phyloP scores from a whole-genome alignment of 371 early-diverging fungal genomes.

The Haplosporangium sp. region DNA sequence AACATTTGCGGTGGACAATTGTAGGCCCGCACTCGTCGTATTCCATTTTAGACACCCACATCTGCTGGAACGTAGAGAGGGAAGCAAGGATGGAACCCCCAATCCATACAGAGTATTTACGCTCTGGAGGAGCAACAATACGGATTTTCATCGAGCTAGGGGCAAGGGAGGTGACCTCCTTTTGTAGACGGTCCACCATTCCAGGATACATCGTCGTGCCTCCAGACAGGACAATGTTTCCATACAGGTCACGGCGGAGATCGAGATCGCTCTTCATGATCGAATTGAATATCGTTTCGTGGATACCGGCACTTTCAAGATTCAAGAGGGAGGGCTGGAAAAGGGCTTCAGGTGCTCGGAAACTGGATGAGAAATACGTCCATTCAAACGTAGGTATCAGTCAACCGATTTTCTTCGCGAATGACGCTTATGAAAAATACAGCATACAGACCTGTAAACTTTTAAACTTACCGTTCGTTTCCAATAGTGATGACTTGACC shows the following conservation, averaged over 20 bases:
- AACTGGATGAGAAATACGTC: constrained; percentile 52
- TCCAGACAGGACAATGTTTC: constrained; percentile 93
- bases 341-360: constrained; percentile 85
- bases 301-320: constrained; percentile 89
- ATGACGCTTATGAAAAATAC: not conserved
- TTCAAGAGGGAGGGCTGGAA: constrained; percentile 91
- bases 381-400: not conserved
- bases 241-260: constrained; percentile 86
- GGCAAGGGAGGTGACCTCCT: constrained; percentile 87
- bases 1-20: constrained; percentile 99
- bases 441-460: not conserved
- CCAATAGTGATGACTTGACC: constrained; percentile 83
- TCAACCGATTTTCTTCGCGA: not conserved
- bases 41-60: constrained; percentile 81
- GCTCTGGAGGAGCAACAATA: constrained; percentile 96
- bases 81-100: constrained; percentile 96
- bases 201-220: constrained; percentile 89
- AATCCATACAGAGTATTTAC: constrained; percentile 98
- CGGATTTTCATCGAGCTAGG: constrained; percentile 93
- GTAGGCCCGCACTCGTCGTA: constrained; percentile 98
- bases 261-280: constrained; percentile 93
- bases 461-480: constrained; percentile 59
- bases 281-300: constrained; percentile 89
- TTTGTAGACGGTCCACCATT: constrained; percentile 92
- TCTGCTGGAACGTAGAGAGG: constrained; percentile 76